phyloP scores from a whole-genome alignment of 1,284 basidiomycete genomes.

The Ceratobasidium sp. region DNA sequence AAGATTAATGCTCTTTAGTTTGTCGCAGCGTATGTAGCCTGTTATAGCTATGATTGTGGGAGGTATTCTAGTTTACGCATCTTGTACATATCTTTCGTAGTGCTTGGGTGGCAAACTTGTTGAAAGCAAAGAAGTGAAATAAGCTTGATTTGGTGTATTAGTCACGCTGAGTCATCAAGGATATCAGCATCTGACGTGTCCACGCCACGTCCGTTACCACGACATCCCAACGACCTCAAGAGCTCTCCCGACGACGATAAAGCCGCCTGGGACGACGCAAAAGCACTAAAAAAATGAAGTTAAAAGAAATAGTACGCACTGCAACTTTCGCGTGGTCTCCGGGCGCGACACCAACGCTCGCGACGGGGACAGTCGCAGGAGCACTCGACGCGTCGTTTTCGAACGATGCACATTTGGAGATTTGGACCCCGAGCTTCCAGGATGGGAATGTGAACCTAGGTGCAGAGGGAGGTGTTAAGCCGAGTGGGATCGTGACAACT shows the following conservation, averaged over 20 bases:
- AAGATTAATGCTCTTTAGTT: too few relatives aligned
- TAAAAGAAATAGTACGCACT: slow-evolving; percentile 87
- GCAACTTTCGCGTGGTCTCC: slow-evolving; percentile 96
- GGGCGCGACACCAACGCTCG: slow-evolving; percentile 83
- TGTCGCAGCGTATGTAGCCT: too few relatives aligned
- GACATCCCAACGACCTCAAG: slow-evolving; percentile 16
- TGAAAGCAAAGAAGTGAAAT: too few relatives aligned
- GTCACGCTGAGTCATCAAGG: too few relatives aligned
- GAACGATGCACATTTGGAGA: slow-evolving; percentile 94
- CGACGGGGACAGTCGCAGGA: slow-evolving; percentile 96
- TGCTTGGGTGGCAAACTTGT: too few relatives aligned
- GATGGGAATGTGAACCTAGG: slow-evolving; percentile 80
- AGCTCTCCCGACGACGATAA: not conserved
- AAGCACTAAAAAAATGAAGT: slow-evolving; percentile 69
- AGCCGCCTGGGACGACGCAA: slow-evolving; percentile 20
- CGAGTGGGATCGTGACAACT: slow-evolving; percentile 78
- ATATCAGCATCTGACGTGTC: slow-evolving; percentile 41
- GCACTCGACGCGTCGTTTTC: slow-evolving; percentile 97
- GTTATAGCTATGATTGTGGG: too few relatives aligned
- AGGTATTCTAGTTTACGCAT: too few relatives aligned
- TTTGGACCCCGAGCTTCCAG: slow-evolving; percentile 89
- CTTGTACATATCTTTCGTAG: too few relatives aligned
- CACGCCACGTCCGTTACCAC: not conserved
- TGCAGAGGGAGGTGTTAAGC: slow-evolving; percentile 70
- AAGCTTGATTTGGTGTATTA: too few relatives aligned